Evolutionary conservation across 2,329 filamentous ascomycete species (phyloP), one percentile per base, ranked within the genome.

Genomic region (Bipolaris cookei): DNA sequence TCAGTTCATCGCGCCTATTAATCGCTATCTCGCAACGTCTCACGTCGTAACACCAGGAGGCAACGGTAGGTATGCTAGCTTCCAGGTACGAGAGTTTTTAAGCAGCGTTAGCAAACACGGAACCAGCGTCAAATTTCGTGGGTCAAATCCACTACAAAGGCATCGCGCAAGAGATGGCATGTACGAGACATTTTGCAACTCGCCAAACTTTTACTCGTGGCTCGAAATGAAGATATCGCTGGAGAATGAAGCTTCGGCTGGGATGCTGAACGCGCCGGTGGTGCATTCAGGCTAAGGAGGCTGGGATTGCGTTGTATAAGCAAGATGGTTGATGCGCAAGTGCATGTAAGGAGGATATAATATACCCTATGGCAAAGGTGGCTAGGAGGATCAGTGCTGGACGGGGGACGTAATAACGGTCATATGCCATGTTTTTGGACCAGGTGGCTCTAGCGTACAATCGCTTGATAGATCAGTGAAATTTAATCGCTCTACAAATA

Each of bases 221-320:
- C 57, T 79, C 18, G 76, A 79, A 30, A 78, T 78, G 75, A 79
- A 78, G 61, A 65, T 77, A 14, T 68, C 65, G 14, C 54, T 79
- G 35, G 77, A 79, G 60, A 76, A 72, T 38, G 76, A 78, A 65
- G 77, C 77, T 4, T 73, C 68, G 25, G 74, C 72, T 6, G 77
- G 77, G 1, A 47, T 78, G 48, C 43, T 79, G 16, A 56, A 52
- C 44, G 18, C 43, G 4, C 42, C 44, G 11, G 39, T 49, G 14
- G 44, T 45, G 3, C 14, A 35, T 2, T 32, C 25, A 4, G 32
- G 28, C 28, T 45, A 34, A 8, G 14, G 20, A 11, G 32, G 1
- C 6, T 57, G 30, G n/a, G 8, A 4, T 10, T 6, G 4, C 18
- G 18, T 14, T 18, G 16, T 14, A n/a, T n/a, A 3, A 11, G 18